Evolutionary conservation across 202 grass and related monocot genomes (phyloP), one percentile per base, ranked within the genome.

Genomic region (Setaria italica): DNA sequence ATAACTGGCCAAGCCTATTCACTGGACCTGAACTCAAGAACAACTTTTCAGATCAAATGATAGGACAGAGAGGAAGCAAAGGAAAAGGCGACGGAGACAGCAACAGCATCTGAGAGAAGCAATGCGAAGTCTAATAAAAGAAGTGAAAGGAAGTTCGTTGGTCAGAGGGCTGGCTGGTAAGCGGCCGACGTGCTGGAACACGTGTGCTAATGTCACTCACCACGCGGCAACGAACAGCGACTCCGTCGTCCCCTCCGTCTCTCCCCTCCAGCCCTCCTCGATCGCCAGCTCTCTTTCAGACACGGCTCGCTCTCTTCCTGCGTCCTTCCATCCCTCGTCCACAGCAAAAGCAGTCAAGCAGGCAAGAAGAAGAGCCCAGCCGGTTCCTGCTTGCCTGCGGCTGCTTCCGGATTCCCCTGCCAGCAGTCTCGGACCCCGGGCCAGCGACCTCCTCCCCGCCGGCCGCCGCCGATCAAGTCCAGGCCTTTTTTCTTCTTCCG

Each of bases 131-230:
- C 25, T 25, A 25, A 25, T 25, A 25, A 25, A 25, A 25, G 25
- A 53, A 15, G 45, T 17, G 39, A 41, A 41, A 5, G 9, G 72
- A 1, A 4, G 15, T 35, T 85, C 11, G 60, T 80, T 80, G 48
- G 68, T 86, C 84, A 86, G 56, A 51, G 65, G 55, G 11, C 16
- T 41, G 39, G 39, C 39, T 67, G 78, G 42, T 39, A 7, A 12
- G 37, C 19, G 4, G 41, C 72, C 57, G 72, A 70, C 80, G 86
- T 66, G 47, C 55, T 74, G 10, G 59, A 89, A 35, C 88, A 90
- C 83, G 82, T 86, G 83, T 86, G 78, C 37, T 57, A 64, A 48
- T 48, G 74, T 47, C 74, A 55, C 77, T 7, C 53, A 11, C 72
- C 88, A 81, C 82, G 87, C 77, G 82, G 77, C 82, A 1, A 30